Base-by-base conservation (phyloP, 2,329 filamentous ascomycete species). In the Sarocladium strictum region DNA sequence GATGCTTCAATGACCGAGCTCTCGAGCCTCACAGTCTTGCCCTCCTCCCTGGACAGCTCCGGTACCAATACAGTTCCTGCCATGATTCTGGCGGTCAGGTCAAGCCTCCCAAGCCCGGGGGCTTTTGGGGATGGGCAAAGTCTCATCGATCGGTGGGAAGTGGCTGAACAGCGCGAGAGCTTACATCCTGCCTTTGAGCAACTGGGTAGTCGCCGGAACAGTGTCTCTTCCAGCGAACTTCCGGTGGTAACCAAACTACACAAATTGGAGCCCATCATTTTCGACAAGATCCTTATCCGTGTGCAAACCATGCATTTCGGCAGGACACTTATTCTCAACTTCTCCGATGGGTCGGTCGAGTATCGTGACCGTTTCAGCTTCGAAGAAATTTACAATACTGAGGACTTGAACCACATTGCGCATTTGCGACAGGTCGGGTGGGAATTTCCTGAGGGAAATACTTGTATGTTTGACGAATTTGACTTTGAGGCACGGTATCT, bases 101-200 rank as follows among this genome's bases (percentile, higher is more conserved):
- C 87, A 10, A 65, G 80, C 79, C 63, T 69, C 79, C 53, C 78
- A 77, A 54, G 69, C 70, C 58, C 72, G 75, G 54, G 76, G 73
- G 59, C 85, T 27, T 84, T 47, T 29, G 27, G 80, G 40, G 82
- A 85, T 29, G 74, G 82, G 0, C 83, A 87, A 61, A 96, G 86
- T 60, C 80, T 92, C 38, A 77, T 97, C 58, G 85, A 90, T 58
- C 81, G 87, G 58, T 97, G 93, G 93, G 86, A 94, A 61, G 73
- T 96, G 14, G 67, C 93, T 10, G 83, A 88, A 29, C 77, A 82
- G 49, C 71, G 79, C n/a, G 83, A 86, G 58, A 76, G 73, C 10
- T 72, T 95, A 7, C 88, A 94, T 64, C 72, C 85, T 2, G 87
- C 86, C 12, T 93, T 96, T 65, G 87, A 90, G 60, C 86, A 92